phyloP scores from a whole-genome alignment of 1,139 yeast species.

The Yamadazyma membranifaciens region DNA sequence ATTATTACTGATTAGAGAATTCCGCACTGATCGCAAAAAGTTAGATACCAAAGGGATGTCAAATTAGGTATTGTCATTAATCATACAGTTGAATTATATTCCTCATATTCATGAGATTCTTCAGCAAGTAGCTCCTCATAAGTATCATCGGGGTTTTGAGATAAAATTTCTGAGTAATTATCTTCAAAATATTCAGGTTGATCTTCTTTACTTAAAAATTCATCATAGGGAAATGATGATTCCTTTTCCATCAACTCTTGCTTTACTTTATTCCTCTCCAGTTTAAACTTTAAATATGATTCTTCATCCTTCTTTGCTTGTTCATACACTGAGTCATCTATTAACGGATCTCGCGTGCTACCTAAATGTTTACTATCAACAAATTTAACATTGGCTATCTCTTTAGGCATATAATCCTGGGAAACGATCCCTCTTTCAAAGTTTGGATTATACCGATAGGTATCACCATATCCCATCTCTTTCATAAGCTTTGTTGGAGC shows the following conservation, averaged over 20 bases:
- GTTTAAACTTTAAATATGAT: conserved; percentile 30
- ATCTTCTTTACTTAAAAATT: conserved; percentile 33
- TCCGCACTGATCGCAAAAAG: background rate
- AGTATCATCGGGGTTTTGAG: conserved; percentile 1
- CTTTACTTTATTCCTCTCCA: conserved; percentile 14
- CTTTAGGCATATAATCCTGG: conserved; percentile 70
- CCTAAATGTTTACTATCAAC: conserved; percentile 42
- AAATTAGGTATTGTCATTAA: background rate
- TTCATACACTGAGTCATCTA: conserved; percentile 21
- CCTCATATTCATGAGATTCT: conserved; percentile 3
- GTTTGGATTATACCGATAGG: conserved; percentile 86
- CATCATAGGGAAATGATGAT: conserved; percentile 28
- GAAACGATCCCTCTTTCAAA: conserved; percentile 67
- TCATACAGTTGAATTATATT: conserved; percentile 5
- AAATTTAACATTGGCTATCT: conserved; percentile 32
- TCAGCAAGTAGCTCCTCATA: conserved; percentile 6
- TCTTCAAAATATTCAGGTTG: conserved; percentile 43
- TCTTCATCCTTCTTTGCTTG: conserved; percentile 22
- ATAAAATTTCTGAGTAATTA: conserved; percentile 31
- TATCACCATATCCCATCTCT: conserved; percentile 80
- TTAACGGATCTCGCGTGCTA: conserved; percentile 24
- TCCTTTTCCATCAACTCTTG: conserved; percentile 11
- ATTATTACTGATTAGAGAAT: conserved; percentile 11
- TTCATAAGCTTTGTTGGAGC: conserved; percentile 93
- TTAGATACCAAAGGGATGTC: background rate